Conservation (phyloP, 2,329 filamentous ascomycete genomes). For the Aspergillus sp. region DNA sequence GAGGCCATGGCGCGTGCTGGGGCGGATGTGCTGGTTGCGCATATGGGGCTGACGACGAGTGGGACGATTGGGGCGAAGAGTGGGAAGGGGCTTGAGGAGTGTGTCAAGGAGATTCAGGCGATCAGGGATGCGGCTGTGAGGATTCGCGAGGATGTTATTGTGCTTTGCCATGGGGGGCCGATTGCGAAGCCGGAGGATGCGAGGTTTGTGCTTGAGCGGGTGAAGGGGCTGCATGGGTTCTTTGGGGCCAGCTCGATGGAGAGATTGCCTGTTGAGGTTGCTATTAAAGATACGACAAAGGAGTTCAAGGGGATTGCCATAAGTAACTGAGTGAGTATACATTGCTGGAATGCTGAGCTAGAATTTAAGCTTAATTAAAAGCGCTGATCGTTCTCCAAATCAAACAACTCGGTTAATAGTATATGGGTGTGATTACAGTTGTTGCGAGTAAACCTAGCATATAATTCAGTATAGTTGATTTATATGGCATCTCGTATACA, state of each 20-base stretch:
- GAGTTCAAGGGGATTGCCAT: conserved; percentile 51
- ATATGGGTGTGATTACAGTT: too few species aligned
- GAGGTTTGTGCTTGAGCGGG: conserved; percentile 60
- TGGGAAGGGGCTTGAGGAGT: conserved; percentile 64
- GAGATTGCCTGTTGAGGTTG: conserved; percentile 65
- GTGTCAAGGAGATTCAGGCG: conserved; percentile 60
- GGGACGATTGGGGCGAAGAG: conserved; percentile 65
- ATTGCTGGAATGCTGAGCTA: too few species aligned
- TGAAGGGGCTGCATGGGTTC: conserved; percentile 68
- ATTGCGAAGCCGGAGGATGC: conserved; percentile 66
- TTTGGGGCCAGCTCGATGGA: conserved; percentile 71
- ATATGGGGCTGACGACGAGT: conserved; percentile 66
- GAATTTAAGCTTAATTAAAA: too few species aligned
- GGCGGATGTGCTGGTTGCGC: conserved; percentile 66
- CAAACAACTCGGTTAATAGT: too few species aligned
- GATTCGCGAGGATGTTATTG: conserved; percentile 60
- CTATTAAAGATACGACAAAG: conserved; percentile 59
- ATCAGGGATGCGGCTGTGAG: conserved; percentile 61
- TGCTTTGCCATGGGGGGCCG: conserved; percentile 70
- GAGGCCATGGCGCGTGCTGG: conserved; percentile 63
- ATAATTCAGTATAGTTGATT: too few species aligned
- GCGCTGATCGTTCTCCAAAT: too few species aligned
- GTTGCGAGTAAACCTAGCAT: too few species aligned
- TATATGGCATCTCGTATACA: too few species aligned
- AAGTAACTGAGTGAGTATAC: not conserved